These are phyloP conservation scores for Irpex sp. DNA, from an alignment of 1,284 basidiomycete species.

Conservation along the genomic window DNA sequence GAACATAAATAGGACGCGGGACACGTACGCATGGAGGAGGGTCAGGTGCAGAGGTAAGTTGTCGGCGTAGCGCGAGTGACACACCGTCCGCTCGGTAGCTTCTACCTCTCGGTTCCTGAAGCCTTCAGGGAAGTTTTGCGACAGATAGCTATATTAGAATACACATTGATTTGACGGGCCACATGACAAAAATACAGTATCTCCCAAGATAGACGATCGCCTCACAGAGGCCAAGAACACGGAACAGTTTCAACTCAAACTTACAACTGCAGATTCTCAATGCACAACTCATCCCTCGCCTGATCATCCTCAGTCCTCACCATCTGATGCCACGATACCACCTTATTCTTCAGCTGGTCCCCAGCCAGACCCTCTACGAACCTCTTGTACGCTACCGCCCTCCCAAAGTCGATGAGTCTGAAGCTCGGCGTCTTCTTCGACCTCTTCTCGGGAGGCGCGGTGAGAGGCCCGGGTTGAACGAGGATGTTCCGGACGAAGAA, in stretches of 20 bases:
- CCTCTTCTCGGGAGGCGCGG: slow-evolving; percentile 24
- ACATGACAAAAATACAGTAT: not conserved
- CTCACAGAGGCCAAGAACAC: not conserved
- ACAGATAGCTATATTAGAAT: not conserved
- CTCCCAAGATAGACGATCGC: not conserved
- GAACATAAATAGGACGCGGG: not conserved
- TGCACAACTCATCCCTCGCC: slow-evolving; percentile 13
- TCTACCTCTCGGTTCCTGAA: not conserved
- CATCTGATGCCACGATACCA: slow-evolving; percentile 5
- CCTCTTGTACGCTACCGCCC: slow-evolving; percentile 7
- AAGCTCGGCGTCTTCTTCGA: slow-evolving; percentile 34
- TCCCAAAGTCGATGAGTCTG: slow-evolving; percentile 52
- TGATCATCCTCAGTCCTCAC: slow-evolving; percentile 10
- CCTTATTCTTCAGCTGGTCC: slow-evolving; percentile 4
- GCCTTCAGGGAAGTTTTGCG: not conserved
- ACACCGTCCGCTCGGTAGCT: not conserved
- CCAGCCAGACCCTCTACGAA: not conserved
- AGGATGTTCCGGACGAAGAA: slow-evolving; percentile 43
- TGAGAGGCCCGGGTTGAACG: slow-evolving; percentile 42
- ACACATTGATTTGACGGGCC: not conserved
- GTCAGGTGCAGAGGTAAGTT: not conserved
- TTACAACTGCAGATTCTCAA: slow-evolving; percentile 11
- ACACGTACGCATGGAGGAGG: not conserved
- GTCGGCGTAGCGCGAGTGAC: not conserved
- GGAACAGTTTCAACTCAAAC: not conserved